Base-by-base conservation (phyloP, 768 basidiomycete genomes). In the Lactifluus hygrophoroides region DNA sequence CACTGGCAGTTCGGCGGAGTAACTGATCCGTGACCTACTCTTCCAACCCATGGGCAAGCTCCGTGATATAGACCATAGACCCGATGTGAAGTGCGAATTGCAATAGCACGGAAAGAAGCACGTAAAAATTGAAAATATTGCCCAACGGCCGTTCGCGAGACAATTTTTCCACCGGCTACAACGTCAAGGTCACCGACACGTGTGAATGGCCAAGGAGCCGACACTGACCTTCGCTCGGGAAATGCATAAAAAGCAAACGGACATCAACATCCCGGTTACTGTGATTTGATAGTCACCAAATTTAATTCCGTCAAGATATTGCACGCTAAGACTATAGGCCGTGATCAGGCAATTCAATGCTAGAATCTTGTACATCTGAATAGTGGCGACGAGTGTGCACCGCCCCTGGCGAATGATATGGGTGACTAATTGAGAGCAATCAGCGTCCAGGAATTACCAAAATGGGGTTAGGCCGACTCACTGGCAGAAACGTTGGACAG, bases 291-390 rank as follows among this genome's bases (percentile, higher is more conserved):
- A 99, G 70, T 99, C 96, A 14, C 96, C 96, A 71, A 94, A 97
- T 72, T 98, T 98, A 79, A 99, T 97, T 19, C 96, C 96, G 63
- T 98, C 95, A 2, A 99, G 78, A 68, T 99, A 97, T 71, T 95
- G 94, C 30, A 98, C 96, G 65, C 90, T 94, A 60, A 98, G 77
- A 69, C 91, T 94, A 75, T 95, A 98, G n/a, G 96, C 96, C 3
- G 94, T 95, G 72, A 98, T 99, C 42, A 99, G 77, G 68, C 96
- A 98, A 69, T 98, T 99, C 56, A 99, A 75, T 1, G 95, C 96
- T 37, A 99, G 77, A 65, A 99, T 99, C 77, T 97, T 96, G 83
- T 97, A 99, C 96, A 99, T 99, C 74, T 99, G 96, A 54, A 95
- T 88, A 3, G 96, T 99, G 2, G 96, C 96, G 45, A 98, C 96